Percentiles rank a stretch among this genome's conserved stretches.
Evolutionary conservation across 441 rosid genomes (phyloP).

Genomic region (Mallotus japonicus): DNA sequence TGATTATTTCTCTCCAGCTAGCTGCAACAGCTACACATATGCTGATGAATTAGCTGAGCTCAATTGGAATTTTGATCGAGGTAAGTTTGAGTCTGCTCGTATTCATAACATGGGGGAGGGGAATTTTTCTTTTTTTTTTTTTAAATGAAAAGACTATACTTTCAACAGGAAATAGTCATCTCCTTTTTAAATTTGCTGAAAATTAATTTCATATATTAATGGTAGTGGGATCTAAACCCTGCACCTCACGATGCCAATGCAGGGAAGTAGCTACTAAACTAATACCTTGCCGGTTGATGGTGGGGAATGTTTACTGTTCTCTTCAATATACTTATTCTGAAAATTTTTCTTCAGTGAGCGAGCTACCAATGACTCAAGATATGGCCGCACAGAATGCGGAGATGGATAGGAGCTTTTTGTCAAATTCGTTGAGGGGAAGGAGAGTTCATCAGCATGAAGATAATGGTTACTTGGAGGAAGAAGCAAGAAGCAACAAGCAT

Average conservation of each 20-base stretch:
- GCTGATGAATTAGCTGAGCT: conserved; percentile 13
- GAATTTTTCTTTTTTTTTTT: background rate
- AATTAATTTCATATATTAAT: no score
- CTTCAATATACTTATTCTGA: no score
- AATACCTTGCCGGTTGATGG: no score
- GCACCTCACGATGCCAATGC: no score
- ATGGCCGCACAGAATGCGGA: conserved; percentile 15
- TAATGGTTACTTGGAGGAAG: conserved; percentile 29
- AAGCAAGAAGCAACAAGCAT: conserved; percentile 43
- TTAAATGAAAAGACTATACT: no score
- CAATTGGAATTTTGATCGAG: conserved; percentile 12
- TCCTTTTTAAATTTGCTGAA: no score
- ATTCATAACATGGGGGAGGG: background rate
- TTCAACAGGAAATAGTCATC: no score
- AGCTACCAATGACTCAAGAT: background rate
- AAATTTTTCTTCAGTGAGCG: no score
- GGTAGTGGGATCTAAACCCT: no score
- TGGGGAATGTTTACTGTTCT: no score
- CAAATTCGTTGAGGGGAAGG: conserved; percentile 26
- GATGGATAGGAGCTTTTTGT: conserved; percentile 11
- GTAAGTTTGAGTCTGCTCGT: background rate
- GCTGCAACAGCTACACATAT: conserved; percentile 4
- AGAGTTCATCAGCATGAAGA: conserved; percentile 30
- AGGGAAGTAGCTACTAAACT: no score
- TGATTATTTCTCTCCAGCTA: conserved; percentile 16